Conservation (phyloP, 352 stramenopile species). For the Phytopythium litorale region DNA sequence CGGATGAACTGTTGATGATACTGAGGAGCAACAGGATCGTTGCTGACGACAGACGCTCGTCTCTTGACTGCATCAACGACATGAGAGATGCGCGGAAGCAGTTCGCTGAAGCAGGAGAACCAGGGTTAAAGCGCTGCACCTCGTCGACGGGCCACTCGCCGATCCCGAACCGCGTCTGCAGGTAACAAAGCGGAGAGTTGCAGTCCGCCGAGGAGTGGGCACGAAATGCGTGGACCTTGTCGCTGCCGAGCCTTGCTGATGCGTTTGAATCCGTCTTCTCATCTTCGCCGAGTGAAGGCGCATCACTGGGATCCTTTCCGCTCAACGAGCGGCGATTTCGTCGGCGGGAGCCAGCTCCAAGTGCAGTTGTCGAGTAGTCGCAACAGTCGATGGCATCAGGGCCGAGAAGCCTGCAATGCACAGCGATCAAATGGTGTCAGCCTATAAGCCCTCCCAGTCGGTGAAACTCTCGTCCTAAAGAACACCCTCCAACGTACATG, state of each 20-base stretch:
- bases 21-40: constrained; percentile 57
- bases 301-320: constrained; percentile 7
- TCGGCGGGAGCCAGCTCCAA: constrained; percentile 40
- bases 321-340: constrained; percentile 10
- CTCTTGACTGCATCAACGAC: constrained; percentile 52
- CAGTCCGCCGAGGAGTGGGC: constrained; percentile 48
- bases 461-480: background rate
- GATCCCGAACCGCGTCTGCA: constrained; percentile 71
- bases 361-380: constrained; percentile 54
- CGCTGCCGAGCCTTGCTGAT: background rate
- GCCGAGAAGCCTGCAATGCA: constrained; percentile 37
- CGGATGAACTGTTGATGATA: constrained; percentile 55
- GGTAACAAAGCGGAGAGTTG: constrained; percentile 67
- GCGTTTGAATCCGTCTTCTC: background rate
- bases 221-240: constrained; percentile 17
- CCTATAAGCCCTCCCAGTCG: background rate
- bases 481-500: constrained; percentile 35
- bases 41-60: constrained; percentile 61
- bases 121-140: constrained; percentile 46
- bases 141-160: constrained; percentile 79
- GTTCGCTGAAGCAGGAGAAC: constrained; percentile 20
- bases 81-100: constrained; percentile 63
- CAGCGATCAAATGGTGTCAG: background rate
- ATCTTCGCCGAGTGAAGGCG: background rate
- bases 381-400: constrained; percentile 52